Conservation (phyloP, 306 rosid genomes). For the Leucaena leucocephala region DNA sequence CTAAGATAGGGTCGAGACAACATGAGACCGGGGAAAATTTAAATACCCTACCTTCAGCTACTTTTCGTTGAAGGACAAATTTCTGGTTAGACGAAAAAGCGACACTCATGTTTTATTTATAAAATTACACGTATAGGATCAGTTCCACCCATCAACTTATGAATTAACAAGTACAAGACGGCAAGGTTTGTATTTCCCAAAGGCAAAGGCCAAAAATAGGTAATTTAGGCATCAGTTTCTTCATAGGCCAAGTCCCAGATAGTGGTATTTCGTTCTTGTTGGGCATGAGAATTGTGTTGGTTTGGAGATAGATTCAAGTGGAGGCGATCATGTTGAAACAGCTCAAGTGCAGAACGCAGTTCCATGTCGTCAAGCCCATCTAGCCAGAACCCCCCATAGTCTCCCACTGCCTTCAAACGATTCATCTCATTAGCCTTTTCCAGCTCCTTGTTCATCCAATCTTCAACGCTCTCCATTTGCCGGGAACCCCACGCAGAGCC, state of each 20-base stretch:
- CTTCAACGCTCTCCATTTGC: constrained; percentile 35
- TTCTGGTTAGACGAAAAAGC: not conserved
- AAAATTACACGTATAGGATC: not conserved
- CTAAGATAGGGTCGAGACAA: too few relatives aligned
- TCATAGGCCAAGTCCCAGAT: constrained; percentile 54
- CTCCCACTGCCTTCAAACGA: not conserved
- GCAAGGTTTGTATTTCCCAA: too few relatives aligned
- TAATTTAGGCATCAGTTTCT: not conserved
- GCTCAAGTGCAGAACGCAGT: constrained; percentile 30
- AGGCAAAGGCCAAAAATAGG: too few relatives aligned
- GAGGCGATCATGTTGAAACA: not conserved
- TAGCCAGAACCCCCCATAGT: constrained; percentile 38
- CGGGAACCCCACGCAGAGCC: not conserved
- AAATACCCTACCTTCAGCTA: not conserved
- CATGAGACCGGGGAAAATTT: too few relatives aligned
- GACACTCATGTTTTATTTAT: not conserved
- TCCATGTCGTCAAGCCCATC: constrained; percentile 33
- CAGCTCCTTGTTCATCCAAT: constrained; percentile 53
- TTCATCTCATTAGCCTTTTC: constrained; percentile 27
- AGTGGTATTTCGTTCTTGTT: constrained; percentile 39
- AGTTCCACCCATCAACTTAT: not conserved
- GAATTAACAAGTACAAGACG: not conserved
- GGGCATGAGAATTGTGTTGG: constrained; percentile 24
- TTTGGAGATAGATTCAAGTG: constrained; percentile 32
- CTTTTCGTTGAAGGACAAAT: not conserved